Base-by-base conservation (phyloP, 768 basidiomycete species). In the Tremella mesenterica region DNA sequence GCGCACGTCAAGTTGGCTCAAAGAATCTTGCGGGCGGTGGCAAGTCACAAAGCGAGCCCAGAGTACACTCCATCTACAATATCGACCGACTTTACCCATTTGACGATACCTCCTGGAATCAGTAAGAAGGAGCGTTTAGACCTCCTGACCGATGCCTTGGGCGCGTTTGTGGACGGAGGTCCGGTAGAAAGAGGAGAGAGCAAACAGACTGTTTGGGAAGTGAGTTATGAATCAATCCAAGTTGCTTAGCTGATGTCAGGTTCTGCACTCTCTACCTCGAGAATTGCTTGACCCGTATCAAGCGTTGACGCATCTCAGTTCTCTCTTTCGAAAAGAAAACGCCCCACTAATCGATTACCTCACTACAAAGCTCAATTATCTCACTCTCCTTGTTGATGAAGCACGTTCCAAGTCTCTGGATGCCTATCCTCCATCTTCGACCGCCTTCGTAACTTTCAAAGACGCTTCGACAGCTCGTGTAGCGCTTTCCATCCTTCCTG, bases 391-490 rank as follows among this genome's bases (percentile, higher is more conserved):
- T 29, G 65, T 73, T 29, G 64, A 72, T 30, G 71, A 70, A 23
- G 63, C 64, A 21, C 58, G 65, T 1, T 48, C 59, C 0, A 53
- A 59, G 26, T 66, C 71, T 14, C 34, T 75, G 4, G 43, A 52
- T 4, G 55, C 60, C 0, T 73, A 64, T 50, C 34, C 59, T 5
- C 48, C 69, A 9, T 53, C 72, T 0, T 71, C 71, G 6, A 63
- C 71, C 2, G 74, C 74, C 4, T 75, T 75, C 48, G 67, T 75
- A 20, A 73, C 69, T 1, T 73, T 75, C 57, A 59, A 62, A 41
- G 65, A 66, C 27, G 72, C 72, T 10, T 55, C 53, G 41, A 59
- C 71, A 2, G 68, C 72, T 18, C 46, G 72, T 29, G 46, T 68
- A 12, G 72, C 68, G 1, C 43, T 64, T 21, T 63, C 65, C 50